Percentiles rank a stretch among this genome's conserved stretches.
phyloP scores from a whole-genome alignment of 768 basidiomycete species.

The Boletus pseudo-olivaceus region DNA sequence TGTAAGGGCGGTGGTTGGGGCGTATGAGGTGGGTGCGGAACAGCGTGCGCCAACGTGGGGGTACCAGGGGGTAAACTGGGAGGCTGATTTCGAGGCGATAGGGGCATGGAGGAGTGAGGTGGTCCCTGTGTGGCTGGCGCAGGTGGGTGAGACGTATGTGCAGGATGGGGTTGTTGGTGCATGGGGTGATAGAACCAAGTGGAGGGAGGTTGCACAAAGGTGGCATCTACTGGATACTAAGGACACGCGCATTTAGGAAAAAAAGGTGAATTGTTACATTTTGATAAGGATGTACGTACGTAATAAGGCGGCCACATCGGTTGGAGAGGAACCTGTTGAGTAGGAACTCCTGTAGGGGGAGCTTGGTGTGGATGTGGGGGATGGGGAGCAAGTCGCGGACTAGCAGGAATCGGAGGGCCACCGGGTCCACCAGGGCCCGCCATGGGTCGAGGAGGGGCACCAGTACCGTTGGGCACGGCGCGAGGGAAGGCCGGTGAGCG shows the following conservation, averaged over 20 bases:
- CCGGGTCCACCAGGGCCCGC: constrained; percentile 48
- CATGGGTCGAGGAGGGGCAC: constrained; percentile 45
- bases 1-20: constrained; percentile 45
- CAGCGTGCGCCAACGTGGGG: constrained; percentile 61
- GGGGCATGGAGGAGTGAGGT: constrained; percentile 50
- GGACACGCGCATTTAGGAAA: constrained; percentile 7
- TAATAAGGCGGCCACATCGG: constrained; percentile 51
- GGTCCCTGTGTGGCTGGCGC: constrained; percentile 38
- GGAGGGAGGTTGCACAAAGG: constrained; percentile 42
- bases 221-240: constrained; percentile 45
- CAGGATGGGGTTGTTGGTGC: constrained; percentile 44
- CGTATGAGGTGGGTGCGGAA: constrained; percentile 43
- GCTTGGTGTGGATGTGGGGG: constrained; percentile 45
- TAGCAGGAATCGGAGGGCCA: constrained; percentile 51
- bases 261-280: not conserved
- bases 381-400: constrained; percentile 64
- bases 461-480: constrained; percentile 58
- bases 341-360: constrained; percentile 51
- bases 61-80: constrained; percentile 59
- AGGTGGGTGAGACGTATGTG: constrained; percentile 40
- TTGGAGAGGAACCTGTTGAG: constrained; percentile 40
- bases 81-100: constrained; percentile 67
- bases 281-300: constrained; percentile 40
- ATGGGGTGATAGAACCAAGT: constrained; percentile 39
- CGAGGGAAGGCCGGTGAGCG: constrained; percentile 67